Evolutionary conservation across 2,329 filamentous ascomycete genomes (phyloP).

Genomic region (Epichloe amarillans): DNA sequence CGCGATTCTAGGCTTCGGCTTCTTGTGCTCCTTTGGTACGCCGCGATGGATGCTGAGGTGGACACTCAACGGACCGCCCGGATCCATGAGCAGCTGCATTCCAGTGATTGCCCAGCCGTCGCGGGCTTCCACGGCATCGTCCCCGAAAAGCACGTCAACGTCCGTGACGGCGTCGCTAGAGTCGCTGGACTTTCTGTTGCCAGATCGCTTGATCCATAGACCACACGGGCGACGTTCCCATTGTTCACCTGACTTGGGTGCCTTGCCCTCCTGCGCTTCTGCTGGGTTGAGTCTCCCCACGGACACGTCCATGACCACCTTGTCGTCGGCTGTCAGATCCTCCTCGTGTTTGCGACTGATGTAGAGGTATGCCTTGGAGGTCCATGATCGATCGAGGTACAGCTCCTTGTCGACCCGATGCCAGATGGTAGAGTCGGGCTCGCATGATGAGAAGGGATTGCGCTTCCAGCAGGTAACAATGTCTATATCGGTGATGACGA

Average conservation of each 20-base stretch:
- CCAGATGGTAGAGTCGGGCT: slow-evolving; percentile 59
- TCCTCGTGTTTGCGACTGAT: slow-evolving; percentile 77
- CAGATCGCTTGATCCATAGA: slow-evolving; percentile 69
- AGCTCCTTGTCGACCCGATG: slow-evolving; percentile 81
- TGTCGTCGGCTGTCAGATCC: slow-evolving; percentile 60
- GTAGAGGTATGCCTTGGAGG: slow-evolving; percentile 66
- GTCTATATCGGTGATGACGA: slow-evolving; percentile 75
- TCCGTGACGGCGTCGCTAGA: slow-evolving; percentile 63
- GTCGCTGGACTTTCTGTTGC: slow-evolving; percentile 60
- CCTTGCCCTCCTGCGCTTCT: slow-evolving; percentile 7
- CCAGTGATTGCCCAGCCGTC: slow-evolving; percentile 72
- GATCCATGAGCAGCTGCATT: slow-evolving; percentile 58
- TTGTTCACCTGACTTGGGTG: slow-evolving; percentile 31
- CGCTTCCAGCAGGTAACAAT: slow-evolving; percentile 62
- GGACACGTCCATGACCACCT: slow-evolving; percentile 65
- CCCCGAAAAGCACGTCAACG: slow-evolving; percentile 76
- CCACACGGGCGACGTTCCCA: slow-evolving; percentile 72
- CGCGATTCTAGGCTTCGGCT: slow-evolving; percentile 61
- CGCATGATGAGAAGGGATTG: slow-evolving; percentile 64
- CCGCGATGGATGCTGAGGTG: slow-evolving; percentile 72
- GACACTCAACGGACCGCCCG: slow-evolving; percentile 47
- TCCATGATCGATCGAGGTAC: slow-evolving; percentile 61
- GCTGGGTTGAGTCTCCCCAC: slow-evolving; percentile 61
- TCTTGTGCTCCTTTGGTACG: slow-evolving; percentile 46
- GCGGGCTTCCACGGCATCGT: slow-evolving; percentile 82